Evolutionary conservation across 2,329 filamentous ascomycete genomes (phyloP), one percentile per base, ranked within the genome.

Genomic region (Camillea tinctor): DNA sequence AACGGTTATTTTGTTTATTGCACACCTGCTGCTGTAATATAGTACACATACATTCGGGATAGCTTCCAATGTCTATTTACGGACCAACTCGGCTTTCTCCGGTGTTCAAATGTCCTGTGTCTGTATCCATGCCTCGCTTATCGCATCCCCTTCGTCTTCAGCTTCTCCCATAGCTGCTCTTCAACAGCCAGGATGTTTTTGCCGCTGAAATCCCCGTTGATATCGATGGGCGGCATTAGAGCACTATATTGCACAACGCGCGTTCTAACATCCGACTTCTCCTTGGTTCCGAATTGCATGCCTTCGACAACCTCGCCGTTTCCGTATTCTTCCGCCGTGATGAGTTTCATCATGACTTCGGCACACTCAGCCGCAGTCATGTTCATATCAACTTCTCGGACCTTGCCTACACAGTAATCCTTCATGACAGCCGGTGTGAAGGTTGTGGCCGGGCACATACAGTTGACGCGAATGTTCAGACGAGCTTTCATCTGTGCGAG

Each of bases 141-240:
- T 21, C 22, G 20, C 51, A 64, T 52, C n/a, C 62, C 62, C 50
- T 60, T 63, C 7, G 36, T 55, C 53, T 63, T 60, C 6, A 64
- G 56, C 24, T 61, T 52, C 19, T 58, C 60, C 55, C 55, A 64
- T 8, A 64, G 17, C 56, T 61, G 60, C 52, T 64, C 62, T 54
- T 64, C 62, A 48, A 59, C 62, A 15, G 50, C 51, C 23, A 61
- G 44, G 56, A 64, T 64, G 50, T 64, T 64, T 52, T 63, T 64
- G 4, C 60, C 62, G 19, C 57, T 60, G 53, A 63, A 63, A 6
- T 62, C 62, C 0, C 57, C 60, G 26, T 60, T 58, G 50, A 60
- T 40, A 24, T 62, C 49, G 11, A 60, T 57, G 44, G 57, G 53
- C 11, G 60, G 60, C 57, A 62, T 24, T 23, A 62, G 60, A 4